A percentile compares a stretch with the other conserved stretches of the same genome.
These are phyloP conservation scores for Penstemon newberryi DNA, from an alignment of 257 asterid genomes.

Conservation along the genomic window DNA sequence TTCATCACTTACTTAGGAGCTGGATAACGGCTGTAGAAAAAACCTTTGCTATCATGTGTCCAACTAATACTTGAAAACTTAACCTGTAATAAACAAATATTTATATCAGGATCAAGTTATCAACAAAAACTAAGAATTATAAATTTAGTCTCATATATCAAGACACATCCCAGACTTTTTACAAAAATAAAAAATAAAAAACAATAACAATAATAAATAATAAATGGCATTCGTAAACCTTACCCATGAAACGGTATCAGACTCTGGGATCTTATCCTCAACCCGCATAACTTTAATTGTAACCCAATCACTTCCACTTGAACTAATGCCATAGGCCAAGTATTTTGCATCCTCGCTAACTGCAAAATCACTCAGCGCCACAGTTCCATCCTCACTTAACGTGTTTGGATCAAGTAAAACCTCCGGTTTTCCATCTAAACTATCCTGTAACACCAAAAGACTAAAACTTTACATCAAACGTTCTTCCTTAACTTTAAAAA, in stretches of 20 bases:
- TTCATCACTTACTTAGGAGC: constrained; percentile 63
- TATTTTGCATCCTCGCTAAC: constrained; percentile 86
- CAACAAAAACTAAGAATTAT: not conserved
- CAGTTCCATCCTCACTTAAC: constrained; percentile 84
- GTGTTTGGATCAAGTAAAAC: constrained; percentile 89
- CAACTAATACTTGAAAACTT: constrained; percentile 77
- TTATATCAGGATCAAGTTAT: not conserved
- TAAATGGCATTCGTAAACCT: not conserved
- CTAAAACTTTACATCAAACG: constrained; percentile 13
- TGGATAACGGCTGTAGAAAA: constrained; percentile 93
- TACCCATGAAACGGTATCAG: constrained; percentile 88
- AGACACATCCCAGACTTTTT: not conserved
- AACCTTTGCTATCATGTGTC: constrained; percentile 91
- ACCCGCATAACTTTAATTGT: constrained; percentile 72
- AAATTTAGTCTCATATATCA: constrained; percentile 3
- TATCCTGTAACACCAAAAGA: constrained; percentile 53
- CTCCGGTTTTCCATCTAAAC: constrained; percentile 71
- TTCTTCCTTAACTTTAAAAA: not conserved
- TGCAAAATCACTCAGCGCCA: constrained; percentile 53
- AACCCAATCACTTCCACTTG: constrained; percentile 98
- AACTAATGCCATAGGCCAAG: constrained; percentile 80
- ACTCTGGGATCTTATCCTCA: constrained; percentile 58
- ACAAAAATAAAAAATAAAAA: no score
- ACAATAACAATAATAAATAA: no score
- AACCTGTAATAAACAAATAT: constrained; percentile 47